Evolutionary conservation across 352 stramenopile genomes (phyloP).

Genomic region (Phytopythium montanum): DNA sequence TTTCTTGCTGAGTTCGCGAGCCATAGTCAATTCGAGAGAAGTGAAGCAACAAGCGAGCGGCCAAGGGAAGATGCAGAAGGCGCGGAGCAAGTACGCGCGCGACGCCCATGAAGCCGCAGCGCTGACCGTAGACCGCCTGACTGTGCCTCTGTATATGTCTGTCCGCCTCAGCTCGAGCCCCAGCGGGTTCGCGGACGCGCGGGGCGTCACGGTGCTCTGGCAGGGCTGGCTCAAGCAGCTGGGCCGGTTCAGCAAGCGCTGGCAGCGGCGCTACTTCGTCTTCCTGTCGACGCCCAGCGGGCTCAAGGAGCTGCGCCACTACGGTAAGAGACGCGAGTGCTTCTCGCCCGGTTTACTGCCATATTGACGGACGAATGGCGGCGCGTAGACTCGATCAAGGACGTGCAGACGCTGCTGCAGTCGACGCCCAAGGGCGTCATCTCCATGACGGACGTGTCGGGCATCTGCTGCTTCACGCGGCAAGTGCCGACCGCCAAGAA

Average conservation of each 20-base stretch:
- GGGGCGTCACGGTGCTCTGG: conserved; percentile 72
- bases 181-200: conserved; percentile 41
- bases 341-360: not conserved
- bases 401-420: conserved; percentile 50
- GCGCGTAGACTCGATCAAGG: conserved; percentile 46
- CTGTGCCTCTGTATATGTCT: not conserved
- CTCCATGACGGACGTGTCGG: conserved; percentile 60
- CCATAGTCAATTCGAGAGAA: too few relatives aligned
- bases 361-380: not conserved
- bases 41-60: too few relatives aligned
- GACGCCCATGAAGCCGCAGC: not conserved
- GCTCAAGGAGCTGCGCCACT: conserved; percentile 75
- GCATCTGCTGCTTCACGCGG: conserved; percentile 72
- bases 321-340: conserved; percentile 24
- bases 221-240: conserved; percentile 85
- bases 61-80: conserved; percentile 7
- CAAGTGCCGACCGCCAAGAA: conserved; percentile 37
- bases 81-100: conserved; percentile 1
- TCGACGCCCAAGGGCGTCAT: conserved; percentile 75
- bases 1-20: too few relatives aligned
- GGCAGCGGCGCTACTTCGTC: conserved; percentile 74
- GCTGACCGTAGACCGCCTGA: not conserved
- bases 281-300: conserved; percentile 65
- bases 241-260: conserved; percentile 78
- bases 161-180: conserved; percentile 34